phyloP scores from a whole-genome alignment of 2,329 filamentous ascomycete species.

The Cryphonectria japonica region DNA sequence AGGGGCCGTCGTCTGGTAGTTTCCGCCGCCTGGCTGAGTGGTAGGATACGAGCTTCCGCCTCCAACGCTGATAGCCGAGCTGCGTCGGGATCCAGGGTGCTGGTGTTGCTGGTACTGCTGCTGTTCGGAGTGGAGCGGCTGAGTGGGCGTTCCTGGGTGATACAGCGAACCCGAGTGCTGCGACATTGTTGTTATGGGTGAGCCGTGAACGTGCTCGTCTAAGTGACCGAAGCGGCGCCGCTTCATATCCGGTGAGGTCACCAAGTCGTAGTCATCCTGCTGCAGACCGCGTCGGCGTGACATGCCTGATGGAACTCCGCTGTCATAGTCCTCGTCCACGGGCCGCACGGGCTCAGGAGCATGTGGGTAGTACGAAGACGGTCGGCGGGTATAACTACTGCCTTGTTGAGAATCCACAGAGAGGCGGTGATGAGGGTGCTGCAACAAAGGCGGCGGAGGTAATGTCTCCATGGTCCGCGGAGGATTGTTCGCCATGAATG shows the following conservation, averaged over 20 bases:
- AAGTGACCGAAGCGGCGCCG: constrained; percentile 39
- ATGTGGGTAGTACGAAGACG: constrained; percentile 20
- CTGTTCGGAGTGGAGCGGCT: constrained; percentile 17
- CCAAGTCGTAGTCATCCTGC: constrained; percentile 35
- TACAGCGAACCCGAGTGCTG: constrained; percentile 21
- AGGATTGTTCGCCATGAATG: constrained; percentile 35
- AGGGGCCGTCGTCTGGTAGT: constrained; percentile 16
- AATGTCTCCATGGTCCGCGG: constrained; percentile 37
- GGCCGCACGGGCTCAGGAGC: constrained; percentile 24
- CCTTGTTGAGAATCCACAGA: constrained; percentile 30
- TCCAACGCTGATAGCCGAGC: constrained; percentile 23
- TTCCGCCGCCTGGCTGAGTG: constrained; percentile 33
- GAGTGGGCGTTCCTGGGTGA: background rate
- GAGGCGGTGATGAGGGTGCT: constrained; percentile 38
- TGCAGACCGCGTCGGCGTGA: constrained; percentile 18
- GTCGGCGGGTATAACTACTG: constrained; percentile 36
- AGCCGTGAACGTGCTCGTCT: constrained; percentile 17
- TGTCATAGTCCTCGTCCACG: constrained; percentile 26
- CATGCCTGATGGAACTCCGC: constrained; percentile 13
- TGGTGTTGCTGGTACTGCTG: constrained; percentile 20
- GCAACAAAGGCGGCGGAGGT: constrained; percentile 23
- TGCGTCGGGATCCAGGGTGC: constrained; percentile 19
- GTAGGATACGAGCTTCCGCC: constrained; percentile 6
- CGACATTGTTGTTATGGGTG: constrained; percentile 7
- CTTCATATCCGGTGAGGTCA: constrained; percentile 42